A percentile compares a stretch with the other conserved stretches of the same genome.
These are phyloP conservation scores for Thermothielavioides terrestris DNA, from an alignment of 495 filamentous ascomycete species.

Conservation along the genomic window DNA sequence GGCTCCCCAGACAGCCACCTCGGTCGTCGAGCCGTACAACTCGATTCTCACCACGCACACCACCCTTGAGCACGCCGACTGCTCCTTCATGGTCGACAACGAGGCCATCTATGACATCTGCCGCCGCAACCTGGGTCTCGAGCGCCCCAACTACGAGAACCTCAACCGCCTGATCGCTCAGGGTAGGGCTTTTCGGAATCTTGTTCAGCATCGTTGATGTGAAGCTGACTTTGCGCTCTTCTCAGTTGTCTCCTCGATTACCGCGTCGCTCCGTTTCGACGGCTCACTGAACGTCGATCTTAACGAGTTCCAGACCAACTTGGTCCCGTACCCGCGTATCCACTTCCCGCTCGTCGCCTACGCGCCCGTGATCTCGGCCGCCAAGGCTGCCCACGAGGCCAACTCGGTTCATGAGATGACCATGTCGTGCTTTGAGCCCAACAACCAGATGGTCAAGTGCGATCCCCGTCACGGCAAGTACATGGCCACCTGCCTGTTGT, in stretches of 20 bases:
- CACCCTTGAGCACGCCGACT: slow-evolving; percentile 98
- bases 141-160: slow-evolving; percentile 96
- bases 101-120: slow-evolving; percentile 99
- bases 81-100: slow-evolving; percentile 99
- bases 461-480: slow-evolving; percentile 98
- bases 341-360: slow-evolving; percentile 98
- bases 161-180: slow-evolving; percentile 97
- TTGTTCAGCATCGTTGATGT: not conserved
- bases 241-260: slow-evolving; percentile 95
- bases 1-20: slow-evolving; percentile 90
- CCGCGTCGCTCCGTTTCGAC: slow-evolving; percentile 95
- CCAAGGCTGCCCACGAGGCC: slow-evolving; percentile 91
- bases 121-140: slow-evolving; percentile 90
- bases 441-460: slow-evolving; percentile 98
- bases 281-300: slow-evolving; percentile 98
- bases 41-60: slow-evolving; percentile 98
- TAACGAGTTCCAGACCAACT: slow-evolving; percentile 99
- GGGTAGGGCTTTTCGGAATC: slow-evolving; percentile 41
- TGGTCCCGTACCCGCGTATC: slow-evolving; percentile 97
- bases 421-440: slow-evolving; percentile 75
- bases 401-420: slow-evolving; percentile 84
- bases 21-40: slow-evolving; percentile 98
- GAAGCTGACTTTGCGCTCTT: slow-evolving; percentile 18
- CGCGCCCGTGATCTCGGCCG: slow-evolving; percentile 84
- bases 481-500: slow-evolving; percentile 97